Conservation (phyloP, 768 basidiomycete genomes). For the Mycena rosella region DNA sequence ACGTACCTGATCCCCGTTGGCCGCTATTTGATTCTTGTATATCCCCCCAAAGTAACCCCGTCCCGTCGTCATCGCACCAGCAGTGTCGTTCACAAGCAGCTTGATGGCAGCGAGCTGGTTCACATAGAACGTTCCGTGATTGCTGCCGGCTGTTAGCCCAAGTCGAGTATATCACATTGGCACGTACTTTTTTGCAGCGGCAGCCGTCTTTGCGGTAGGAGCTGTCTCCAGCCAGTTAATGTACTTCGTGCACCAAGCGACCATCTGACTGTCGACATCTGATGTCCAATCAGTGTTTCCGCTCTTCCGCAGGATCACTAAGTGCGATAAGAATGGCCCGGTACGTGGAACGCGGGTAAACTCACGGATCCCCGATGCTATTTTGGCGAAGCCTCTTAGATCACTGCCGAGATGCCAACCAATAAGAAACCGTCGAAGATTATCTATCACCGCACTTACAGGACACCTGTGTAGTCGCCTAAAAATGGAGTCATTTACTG, state of each 20-base stretch:
- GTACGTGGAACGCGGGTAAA: too few species aligned
- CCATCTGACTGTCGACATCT: slow-evolving; percentile 63
- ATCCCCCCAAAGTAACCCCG: slow-evolving; percentile 63
- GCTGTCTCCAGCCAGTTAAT: slow-evolving; percentile 68
- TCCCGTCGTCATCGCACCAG: slow-evolving; percentile 61
- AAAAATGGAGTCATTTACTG: neutral
- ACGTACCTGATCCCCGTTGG: slow-evolving; percentile 27
- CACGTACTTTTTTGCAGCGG: slow-evolving; percentile 61
- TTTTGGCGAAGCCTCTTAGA: slow-evolving; percentile 68
- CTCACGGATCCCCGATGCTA: slow-evolving; percentile 59
- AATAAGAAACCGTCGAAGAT: too few species aligned
- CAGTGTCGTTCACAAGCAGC: slow-evolving; percentile 62
- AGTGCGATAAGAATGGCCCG: too few species aligned
- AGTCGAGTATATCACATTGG: neutral
- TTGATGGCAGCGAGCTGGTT: slow-evolving; percentile 72
- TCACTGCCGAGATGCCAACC: slow-evolving; percentile 58
- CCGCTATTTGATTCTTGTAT: slow-evolving; percentile 65
- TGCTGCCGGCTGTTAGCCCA: slow-evolving; percentile 52
- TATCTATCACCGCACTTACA: slow-evolving; percentile 53
- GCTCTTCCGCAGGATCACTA: slow-evolving; percentile 62
- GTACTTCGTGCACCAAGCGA: slow-evolving; percentile 65
- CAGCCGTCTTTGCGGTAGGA: slow-evolving; percentile 60
- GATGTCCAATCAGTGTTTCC: slow-evolving; percentile 67
- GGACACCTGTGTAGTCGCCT: slow-evolving; percentile 59
- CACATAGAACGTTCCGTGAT: slow-evolving; percentile 75